Evolutionary conservation across 306 rosid species (phyloP), one percentile per base, ranked within the genome.

Genomic region (Hylodesmum podocarpum): DNA sequence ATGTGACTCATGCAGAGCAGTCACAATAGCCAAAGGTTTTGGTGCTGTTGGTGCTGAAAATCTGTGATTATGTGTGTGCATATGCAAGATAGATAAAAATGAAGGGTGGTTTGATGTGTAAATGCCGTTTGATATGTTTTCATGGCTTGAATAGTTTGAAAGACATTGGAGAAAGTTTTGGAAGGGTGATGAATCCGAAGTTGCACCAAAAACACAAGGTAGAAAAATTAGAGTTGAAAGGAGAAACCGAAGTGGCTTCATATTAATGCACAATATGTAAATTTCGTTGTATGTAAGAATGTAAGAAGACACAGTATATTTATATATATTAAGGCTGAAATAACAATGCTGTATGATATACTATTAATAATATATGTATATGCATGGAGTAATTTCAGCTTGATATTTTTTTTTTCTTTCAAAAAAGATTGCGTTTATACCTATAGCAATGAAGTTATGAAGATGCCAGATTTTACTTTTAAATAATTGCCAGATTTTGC

Each of bases 11-110:
- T 67, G 8, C 1, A 44, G 24, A 2, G 81, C 36, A 4, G 81
- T 55, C 36, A 83, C 18, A 16, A 75, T 79, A 11, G 81, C 78
- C 1, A 79, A 62, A 12, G 87, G 87, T 22, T 79, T 83, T 18
- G 84, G 71, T 14, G 51, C 37, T 8, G 78, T 41, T 41, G 72
- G 4, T 5, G 74, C 13, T 3, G 78, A 18, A 37, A 68, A 79
- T 27, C 81, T 83, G 36, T 53, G 44, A 13, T 83, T 83, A 5
- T 68, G 1, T 14, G 78, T 79, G 15, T 19, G 78, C 61, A 46
- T 73, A 9, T 33, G 65, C 21, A 83, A 44, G 27, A 79, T 64
- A 0, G 75, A 51, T 10, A 72, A 27, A 59, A 79, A 79, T 6
- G 81, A 79, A 0, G 70, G 31, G 55, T 69, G 66, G 31, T 2